Base-by-base conservation (phyloP, 331 rosid genomes). In the Erythrophleum ivorense region DNA sequence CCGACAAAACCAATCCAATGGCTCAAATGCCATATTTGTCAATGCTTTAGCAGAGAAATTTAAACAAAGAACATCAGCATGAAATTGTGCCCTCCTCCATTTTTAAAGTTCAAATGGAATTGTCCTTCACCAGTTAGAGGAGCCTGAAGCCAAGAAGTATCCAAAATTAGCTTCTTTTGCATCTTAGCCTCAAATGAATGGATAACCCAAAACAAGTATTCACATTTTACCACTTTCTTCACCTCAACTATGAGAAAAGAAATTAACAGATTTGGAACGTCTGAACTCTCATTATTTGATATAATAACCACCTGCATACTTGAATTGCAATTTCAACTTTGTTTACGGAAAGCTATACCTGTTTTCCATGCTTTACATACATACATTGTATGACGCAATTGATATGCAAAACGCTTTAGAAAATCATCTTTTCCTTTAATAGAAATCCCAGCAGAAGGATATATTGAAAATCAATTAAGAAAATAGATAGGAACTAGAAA, bases 1-100 rank as follows among this genome's bases (percentile, higher is more conserved):
- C 57, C 84, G 91, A 84, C 99, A 96, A 83, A 91, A 96, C 98
- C 97, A 94, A 83, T 71, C 86, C 80, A 87, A 80, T 21, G 94
- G 94, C 82, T 78, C 84, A 73, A 96, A 87, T 74, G 84, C 94
- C 99, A 96, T 93, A 57, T 78, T 71, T 71, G 74, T 49, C 50
- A 62, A 53, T 75, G 41, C 65, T 84, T 74, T 38, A 45, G 31
- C 3, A 41, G 40, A 53, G 9, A 81, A 78, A 63, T 55, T 75
- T 46, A 84, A 81, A 52, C 83, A 52, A 69, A 48, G 53, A 73
- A 66, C 81, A 72, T 76, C 78, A 77, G 64, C 78, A 79, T 59
- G 50, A 58, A 65, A 64, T 21, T 21, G 45, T 36, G 79, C 65
- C 74, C 73, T 31, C 83, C 62, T 71, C 78, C 78, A 62, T 75